Evolutionary conservation across 768 basidiomycete genomes (phyloP).

Genomic region (Hortiboletus flavorubellus): DNA sequence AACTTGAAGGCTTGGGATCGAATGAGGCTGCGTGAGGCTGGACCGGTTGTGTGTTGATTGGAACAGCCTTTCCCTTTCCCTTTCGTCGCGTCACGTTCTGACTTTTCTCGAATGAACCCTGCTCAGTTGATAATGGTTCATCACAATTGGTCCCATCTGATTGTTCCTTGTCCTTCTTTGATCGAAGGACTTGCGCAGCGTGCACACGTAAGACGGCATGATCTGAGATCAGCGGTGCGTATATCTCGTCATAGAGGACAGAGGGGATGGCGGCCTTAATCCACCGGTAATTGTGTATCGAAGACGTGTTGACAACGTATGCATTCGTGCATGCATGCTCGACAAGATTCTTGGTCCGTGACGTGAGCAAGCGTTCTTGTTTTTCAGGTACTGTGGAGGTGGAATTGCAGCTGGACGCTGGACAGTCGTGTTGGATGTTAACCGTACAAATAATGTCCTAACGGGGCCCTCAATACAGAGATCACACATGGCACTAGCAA

Average conservation of each 20-base stretch:
- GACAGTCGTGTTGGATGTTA: background rate
- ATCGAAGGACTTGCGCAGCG: background rate
- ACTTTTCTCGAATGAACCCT: background rate
- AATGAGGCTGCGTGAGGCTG: background rate
- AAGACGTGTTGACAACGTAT: background rate
- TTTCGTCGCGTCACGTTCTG: background rate
- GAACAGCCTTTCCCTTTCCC: background rate
- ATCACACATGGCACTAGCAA: too few relatives aligned
- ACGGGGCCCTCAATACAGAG: background rate
- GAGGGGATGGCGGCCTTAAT: background rate
- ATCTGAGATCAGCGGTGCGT: background rate
- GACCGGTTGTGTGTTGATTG: background rate
- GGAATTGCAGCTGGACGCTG: background rate
- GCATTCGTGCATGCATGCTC: background rate
- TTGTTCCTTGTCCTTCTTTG: background rate
- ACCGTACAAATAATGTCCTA: background rate
- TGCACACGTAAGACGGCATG: background rate
- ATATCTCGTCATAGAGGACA: background rate
- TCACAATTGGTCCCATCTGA: background rate
- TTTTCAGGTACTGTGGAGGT: background rate
- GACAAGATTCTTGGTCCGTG: background rate
- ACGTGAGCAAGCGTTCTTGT: background rate
- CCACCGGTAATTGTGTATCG: background rate
- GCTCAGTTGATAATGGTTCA: background rate
- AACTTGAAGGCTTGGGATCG: background rate